Percentiles rank a stretch among this genome's conserved stretches.
Conservation (phyloP, 768 basidiomycete genomes). For the Suillus alpinus region DNA sequence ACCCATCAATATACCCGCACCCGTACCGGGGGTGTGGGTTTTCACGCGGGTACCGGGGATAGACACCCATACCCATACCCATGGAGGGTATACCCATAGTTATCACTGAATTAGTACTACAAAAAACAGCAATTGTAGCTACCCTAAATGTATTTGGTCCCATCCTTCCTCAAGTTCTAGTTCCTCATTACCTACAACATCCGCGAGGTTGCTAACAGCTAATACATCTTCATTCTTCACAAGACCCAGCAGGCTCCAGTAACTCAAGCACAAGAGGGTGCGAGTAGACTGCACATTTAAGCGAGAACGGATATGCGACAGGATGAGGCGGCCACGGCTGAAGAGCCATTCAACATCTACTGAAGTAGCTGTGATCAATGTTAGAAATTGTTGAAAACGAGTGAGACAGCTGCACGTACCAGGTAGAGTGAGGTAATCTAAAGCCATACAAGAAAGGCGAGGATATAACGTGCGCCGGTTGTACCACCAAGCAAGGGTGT, state of each 20-base stretch:
- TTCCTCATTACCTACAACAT: conserved; percentile 3
- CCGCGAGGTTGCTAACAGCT: conserved; percentile 2
- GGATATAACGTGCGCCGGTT: conserved; percentile 22
- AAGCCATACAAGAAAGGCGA: conserved; percentile 31
- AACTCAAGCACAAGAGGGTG: conserved; percentile 16
- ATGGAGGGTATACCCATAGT: too few species aligned
- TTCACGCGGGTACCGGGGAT: too few species aligned
- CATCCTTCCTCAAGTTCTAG: conserved; percentile 4
- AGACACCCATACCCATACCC: too few species aligned
- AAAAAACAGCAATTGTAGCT: too few species aligned
- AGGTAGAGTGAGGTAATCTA: conserved; percentile 32
- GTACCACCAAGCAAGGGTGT: conserved; percentile 32
- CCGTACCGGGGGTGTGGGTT: too few species aligned
- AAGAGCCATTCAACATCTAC: conserved; percentile 13
- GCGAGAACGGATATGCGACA: background rate
- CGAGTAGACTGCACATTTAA: conserved; percentile 15
- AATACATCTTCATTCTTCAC: conserved; percentile 19
- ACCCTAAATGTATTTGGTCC: background rate
- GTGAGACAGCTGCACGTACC: conserved; percentile 18
- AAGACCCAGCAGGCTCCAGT: conserved; percentile 15
- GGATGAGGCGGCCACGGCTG: conserved; percentile 6
- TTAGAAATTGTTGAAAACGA: conserved; percentile 10
- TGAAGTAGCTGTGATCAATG: conserved; percentile 14
- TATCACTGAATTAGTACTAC: too few species aligned
- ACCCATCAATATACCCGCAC: background rate